These are phyloP conservation scores for Paracoccidioides brasiliensis DNA, from an alignment of 2,329 filamentous ascomycete species.

Conservation along the genomic window DNA sequence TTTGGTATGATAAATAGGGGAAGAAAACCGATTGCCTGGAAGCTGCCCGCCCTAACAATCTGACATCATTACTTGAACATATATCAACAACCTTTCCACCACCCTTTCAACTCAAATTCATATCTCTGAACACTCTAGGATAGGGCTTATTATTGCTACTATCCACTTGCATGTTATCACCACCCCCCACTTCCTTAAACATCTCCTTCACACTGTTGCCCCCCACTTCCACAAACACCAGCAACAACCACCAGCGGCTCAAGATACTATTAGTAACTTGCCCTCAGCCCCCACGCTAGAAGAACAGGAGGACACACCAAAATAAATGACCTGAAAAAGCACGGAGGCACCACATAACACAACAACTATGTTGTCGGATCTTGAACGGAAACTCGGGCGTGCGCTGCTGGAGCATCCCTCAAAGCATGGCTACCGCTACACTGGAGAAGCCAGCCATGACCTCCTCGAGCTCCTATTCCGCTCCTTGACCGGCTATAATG, in stretches of 20 bases:
- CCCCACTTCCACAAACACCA: neutral
- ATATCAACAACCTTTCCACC: neutral
- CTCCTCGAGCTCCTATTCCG: constrained; percentile 73
- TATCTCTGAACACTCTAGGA: neutral
- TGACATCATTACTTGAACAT: neutral
- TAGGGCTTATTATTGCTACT: neutral
- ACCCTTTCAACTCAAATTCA: neutral
- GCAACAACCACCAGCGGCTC: neutral
- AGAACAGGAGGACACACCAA: neutral
- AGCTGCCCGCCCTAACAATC: neutral
- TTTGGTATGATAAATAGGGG: neutral
- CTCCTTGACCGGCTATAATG: constrained; percentile 64
- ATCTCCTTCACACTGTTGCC: constrained; percentile 5
- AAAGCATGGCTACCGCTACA: constrained; percentile 63
- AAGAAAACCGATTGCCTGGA: neutral
- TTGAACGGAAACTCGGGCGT: constrained; percentile 71
- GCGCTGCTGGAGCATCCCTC: constrained; percentile 66
- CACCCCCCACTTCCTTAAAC: neutral
- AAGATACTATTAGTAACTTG: neutral
- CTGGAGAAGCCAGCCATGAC: constrained; percentile 53
- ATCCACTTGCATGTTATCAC: neutral
- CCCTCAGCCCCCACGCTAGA: neutral
- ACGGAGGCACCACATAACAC: neutral
- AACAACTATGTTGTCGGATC: constrained; percentile 32
- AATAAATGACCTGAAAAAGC: neutral